phyloP scores from a whole-genome alignment of 148 eudicot genomes.

The Arbutus unedo region DNA sequence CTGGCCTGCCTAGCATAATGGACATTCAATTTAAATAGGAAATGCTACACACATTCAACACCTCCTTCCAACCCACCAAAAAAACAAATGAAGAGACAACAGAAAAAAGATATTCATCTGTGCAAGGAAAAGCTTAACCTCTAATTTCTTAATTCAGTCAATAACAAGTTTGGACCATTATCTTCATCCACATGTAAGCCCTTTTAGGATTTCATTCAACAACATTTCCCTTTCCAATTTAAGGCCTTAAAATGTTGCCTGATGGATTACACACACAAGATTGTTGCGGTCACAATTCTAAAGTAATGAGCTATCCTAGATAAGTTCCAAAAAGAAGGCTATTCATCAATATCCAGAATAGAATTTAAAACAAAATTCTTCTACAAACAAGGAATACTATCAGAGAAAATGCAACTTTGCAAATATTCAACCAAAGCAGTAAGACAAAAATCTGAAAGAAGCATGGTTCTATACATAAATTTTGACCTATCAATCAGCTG shows the following conservation, averaged over 20 bases:
- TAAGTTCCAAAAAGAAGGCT: not conserved
- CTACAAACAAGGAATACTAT: not conserved
- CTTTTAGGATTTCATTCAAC: not conserved
- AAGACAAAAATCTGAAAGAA: not conserved
- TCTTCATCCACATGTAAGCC: not conserved
- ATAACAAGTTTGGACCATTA: not conserved
- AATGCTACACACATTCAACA: not conserved
- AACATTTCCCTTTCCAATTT: not conserved
- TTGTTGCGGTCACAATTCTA: not conserved
- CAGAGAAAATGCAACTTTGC: not conserved
- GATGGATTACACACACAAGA: not conserved
- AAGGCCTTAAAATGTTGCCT: not conserved
- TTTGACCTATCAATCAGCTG: not conserved
- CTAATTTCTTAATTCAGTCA: not conserved
- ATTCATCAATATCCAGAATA: not conserved
- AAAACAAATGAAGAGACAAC: not conserved
- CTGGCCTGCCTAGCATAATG: not conserved
- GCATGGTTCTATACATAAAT: not conserved
- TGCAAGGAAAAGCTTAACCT: not conserved
- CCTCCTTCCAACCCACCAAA: not conserved
- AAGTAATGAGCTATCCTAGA: not conserved
- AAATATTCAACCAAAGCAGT: not conserved
- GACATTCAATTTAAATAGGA: not conserved
- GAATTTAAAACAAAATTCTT: not conserved
- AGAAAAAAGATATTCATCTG: not conserved